phyloP scores from a whole-genome alignment of 352 stramenopile species.

The Phytophthora colocasiae region DNA sequence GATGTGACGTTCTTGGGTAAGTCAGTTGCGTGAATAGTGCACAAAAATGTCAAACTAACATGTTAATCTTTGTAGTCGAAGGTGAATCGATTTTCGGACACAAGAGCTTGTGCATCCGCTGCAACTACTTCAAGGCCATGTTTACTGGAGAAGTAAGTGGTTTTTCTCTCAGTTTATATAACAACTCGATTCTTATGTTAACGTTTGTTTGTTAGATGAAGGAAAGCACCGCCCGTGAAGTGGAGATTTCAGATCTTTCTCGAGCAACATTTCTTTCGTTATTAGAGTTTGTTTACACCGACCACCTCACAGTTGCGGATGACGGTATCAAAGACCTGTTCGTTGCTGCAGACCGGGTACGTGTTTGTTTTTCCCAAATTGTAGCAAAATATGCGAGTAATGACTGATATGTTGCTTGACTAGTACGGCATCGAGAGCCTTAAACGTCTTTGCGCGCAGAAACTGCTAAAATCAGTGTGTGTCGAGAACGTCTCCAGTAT shows the following conservation, averaged over 20 bases:
- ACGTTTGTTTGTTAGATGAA: conserved; percentile 80
- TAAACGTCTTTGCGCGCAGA: conserved; percentile 94
- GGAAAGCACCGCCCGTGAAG: conserved; percentile 83
- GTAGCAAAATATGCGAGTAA: neutral
- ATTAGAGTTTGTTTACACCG: conserved; percentile 96
- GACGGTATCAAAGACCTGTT: conserved; percentile 94
- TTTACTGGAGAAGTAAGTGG: conserved; percentile 70
- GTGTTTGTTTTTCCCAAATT: neutral
- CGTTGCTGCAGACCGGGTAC: conserved; percentile 87
- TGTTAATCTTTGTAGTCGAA: conserved; percentile 55
- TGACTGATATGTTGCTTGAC: conserved; percentile 2
- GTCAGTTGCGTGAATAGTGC: no score
- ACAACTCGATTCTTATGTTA: neutral
- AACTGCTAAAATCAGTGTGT: conserved; percentile 94
- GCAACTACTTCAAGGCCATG: conserved; percentile 94
- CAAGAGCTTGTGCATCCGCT: conserved; percentile 94
- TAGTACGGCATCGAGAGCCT: conserved; percentile 88
- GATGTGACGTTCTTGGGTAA: conserved; percentile 88
- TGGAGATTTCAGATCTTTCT: conserved; percentile 92
- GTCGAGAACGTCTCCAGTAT: conserved; percentile 96
- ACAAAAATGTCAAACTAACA: neutral
- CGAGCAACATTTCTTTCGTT: conserved; percentile 93
- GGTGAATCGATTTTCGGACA: conserved; percentile 84
- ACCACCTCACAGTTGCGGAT: conserved; percentile 89
- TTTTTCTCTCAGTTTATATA: neutral